Conservation (phyloP, 2,329 filamentous ascomycete species). For the Pezizomycotina sp. region DNA sequence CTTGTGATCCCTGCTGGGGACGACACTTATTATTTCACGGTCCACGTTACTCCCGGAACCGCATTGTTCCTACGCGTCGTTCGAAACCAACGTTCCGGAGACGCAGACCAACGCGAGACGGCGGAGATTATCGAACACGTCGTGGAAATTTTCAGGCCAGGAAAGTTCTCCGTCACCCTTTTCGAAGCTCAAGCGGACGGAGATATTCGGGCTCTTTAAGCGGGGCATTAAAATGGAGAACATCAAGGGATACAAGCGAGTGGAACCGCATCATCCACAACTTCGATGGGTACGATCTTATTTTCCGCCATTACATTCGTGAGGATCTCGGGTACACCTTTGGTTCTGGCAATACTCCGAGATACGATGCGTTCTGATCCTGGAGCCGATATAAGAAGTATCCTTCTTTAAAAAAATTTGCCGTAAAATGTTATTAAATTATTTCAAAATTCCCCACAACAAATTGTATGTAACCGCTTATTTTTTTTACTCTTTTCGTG, state of each 20-base stretch:
- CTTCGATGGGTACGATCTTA: conserved; percentile 88
- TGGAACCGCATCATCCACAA: conserved; percentile 95
- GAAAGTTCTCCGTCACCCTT: conserved; percentile 91
- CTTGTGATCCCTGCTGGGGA: conserved; percentile 69
- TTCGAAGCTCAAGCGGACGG: conserved; percentile 67
- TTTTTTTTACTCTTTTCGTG: not conserved
- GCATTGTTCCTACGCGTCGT: conserved; percentile 91
- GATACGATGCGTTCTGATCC: too few species aligned
- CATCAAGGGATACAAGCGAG: conserved; percentile 69
- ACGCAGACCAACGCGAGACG: conserved; percentile 77
- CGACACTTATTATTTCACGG: conserved; percentile 82
- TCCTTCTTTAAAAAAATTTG: too few species aligned
- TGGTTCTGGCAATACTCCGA: too few species aligned
- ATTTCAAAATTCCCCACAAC: conserved; percentile 16
- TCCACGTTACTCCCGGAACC: conserved; percentile 96
- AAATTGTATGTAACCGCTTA: conserved; percentile 12
- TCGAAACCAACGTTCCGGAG: conserved; percentile 93
- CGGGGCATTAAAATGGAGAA: conserved; percentile 47
- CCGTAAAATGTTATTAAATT: too few species aligned
- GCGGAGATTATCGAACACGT: conserved; percentile 86
- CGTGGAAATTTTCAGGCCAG: conserved; percentile 87
- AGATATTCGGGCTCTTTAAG: conserved; percentile 32
- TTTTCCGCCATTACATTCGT: conserved; percentile 91
- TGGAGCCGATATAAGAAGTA: too few species aligned
- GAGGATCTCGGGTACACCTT: conserved; percentile 75